These are phyloP conservation scores for Fusarium longipes DNA, from an alignment of 2,329 filamentous ascomycete species.

Conservation along the genomic window DNA sequence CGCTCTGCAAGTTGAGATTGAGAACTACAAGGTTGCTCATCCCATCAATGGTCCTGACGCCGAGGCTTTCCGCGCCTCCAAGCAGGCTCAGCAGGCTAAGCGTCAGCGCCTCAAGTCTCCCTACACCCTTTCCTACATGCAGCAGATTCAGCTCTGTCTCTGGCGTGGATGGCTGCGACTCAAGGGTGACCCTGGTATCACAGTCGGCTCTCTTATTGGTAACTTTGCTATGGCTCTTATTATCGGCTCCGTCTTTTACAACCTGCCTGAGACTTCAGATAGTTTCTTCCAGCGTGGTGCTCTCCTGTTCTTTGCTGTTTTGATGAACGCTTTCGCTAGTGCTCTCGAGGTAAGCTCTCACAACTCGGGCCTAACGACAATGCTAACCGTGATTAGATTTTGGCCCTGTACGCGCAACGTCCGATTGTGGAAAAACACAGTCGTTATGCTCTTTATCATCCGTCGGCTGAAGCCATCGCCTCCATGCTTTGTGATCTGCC, in stretches of 20 bases:
- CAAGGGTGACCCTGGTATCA: constrained; percentile 79
- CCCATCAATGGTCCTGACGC: constrained; percentile 68
- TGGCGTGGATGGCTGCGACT: constrained; percentile 84
- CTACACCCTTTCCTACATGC: constrained; percentile 80
- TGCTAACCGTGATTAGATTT: constrained; percentile 63
- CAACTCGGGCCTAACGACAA: background rate
- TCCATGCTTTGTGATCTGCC: constrained; percentile 90
- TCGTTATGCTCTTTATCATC: constrained; percentile 89
- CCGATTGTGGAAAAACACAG: constrained; percentile 92
- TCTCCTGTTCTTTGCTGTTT: constrained; percentile 86
- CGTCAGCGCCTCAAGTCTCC: constrained; percentile 76
- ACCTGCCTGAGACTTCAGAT: constrained; percentile 70
- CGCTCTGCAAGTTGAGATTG: constrained; percentile 65
- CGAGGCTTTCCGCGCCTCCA: constrained; percentile 66
- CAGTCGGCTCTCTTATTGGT: constrained; percentile 73
- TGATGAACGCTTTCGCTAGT: constrained; percentile 86
- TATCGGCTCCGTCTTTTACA: constrained; percentile 83
- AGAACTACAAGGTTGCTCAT: constrained; percentile 64
- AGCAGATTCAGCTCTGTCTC: constrained; percentile 83
- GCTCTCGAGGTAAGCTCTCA: constrained; percentile 71
- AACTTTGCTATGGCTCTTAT: constrained; percentile 83
- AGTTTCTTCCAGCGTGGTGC: constrained; percentile 85
- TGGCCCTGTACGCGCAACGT: constrained; percentile 87
- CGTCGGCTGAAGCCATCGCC: constrained; percentile 86
- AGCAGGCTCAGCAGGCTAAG: constrained; percentile 66